phyloP scores from a whole-genome alignment of 2,329 filamentous ascomycete genomes.

The Beauveria varroae region DNA sequence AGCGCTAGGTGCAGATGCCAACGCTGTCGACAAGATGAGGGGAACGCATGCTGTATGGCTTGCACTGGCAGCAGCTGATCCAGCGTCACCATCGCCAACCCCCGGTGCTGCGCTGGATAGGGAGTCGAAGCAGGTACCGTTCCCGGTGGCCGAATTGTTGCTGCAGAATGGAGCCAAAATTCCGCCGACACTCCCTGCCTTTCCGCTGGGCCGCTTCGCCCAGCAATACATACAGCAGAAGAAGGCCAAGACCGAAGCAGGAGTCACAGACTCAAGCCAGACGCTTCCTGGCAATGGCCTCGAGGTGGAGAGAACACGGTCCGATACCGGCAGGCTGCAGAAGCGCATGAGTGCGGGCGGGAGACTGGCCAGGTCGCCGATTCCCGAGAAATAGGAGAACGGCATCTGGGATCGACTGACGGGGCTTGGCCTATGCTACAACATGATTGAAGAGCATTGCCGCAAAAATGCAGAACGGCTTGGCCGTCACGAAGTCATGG shows the following conservation, averaged over 20 bases:
- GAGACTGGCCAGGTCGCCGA: conserved; percentile 58
- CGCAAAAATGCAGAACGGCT: conserved; percentile 17
- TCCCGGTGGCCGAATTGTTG: conserved; percentile 84
- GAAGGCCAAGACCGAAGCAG: conserved; percentile 38
- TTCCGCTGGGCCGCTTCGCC: conserved; percentile 75
- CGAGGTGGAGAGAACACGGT: conserved; percentile 42
- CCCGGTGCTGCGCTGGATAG: conserved; percentile 36
- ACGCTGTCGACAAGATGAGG: conserved; percentile 75
- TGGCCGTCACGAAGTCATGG: conserved; percentile 3
- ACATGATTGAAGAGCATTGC: conserved; percentile 24
- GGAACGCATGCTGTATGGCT: conserved; percentile 86
- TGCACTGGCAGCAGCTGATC: conserved; percentile 86
- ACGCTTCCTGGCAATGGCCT: conserved; percentile 46
- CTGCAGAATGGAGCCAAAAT: conserved; percentile 92
- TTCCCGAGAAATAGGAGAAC: conserved; percentile 51
- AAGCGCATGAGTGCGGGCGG: conserved; percentile 76
- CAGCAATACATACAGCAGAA: conserved; percentile 81
- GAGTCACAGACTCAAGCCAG: conserved; percentile 50
- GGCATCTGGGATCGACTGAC: conserved; percentile 32
- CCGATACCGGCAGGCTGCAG: conserved; percentile 57
- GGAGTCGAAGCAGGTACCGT: conserved; percentile 54
- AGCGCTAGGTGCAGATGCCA: conserved; percentile 79
- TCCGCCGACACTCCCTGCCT: conserved; percentile 65
- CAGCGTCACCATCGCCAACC: conserved; percentile 61
- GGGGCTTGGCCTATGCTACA: conserved; percentile 30